These are phyloP conservation scores for Polyplosphaeria fusca DNA, from an alignment of 495 filamentous ascomycete species.

Conservation along the genomic window DNA sequence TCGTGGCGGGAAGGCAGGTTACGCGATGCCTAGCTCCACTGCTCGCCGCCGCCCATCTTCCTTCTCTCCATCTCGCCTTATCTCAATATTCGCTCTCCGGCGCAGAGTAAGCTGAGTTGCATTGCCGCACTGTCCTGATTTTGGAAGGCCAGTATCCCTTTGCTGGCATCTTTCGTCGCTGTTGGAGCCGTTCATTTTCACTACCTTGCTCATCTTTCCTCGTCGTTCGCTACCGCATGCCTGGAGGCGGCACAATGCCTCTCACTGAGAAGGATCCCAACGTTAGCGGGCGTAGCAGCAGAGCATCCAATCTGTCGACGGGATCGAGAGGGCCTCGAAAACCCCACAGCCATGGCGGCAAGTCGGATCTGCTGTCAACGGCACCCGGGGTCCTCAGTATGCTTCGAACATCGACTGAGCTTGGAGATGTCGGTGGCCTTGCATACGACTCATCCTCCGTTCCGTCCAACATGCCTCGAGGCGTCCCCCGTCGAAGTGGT, in stretches of 20 bases:
- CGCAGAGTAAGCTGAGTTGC: slow-evolving; percentile 5
- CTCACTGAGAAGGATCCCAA: slow-evolving; percentile 41
- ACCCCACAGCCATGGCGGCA: not conserved
- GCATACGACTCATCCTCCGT: slow-evolving; percentile 51
- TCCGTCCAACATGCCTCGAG: slow-evolving; percentile 36
- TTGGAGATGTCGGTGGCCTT: slow-evolving; percentile 63
- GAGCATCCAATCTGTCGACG: slow-evolving; percentile 41
- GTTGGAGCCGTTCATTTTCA: not conserved
- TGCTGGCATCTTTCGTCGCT: slow-evolving; percentile 9
- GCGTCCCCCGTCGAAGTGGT: slow-evolving; percentile 31
- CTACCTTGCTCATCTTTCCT: not conserved
- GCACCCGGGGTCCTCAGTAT: slow-evolving; percentile 50
- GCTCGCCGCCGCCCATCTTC: too few species aligned
- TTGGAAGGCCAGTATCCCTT: slow-evolving; percentile 19
- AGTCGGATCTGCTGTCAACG: slow-evolving; percentile 29
- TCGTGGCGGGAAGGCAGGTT: too few species aligned
- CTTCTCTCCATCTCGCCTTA: slow-evolving; percentile 12
- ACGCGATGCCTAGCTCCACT: too few species aligned
- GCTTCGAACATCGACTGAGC: slow-evolving; percentile 68
- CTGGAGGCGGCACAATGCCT: slow-evolving; percentile 41
- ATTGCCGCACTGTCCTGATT: slow-evolving; percentile 6
- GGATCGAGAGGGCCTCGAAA: slow-evolving; percentile 23
- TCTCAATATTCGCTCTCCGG: slow-evolving; percentile 16
- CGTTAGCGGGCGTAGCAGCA: slow-evolving; percentile 41
- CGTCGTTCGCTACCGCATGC: not conserved